These are phyloP conservation scores for Funneliformis mosseae DNA, from an alignment of 192 early-diverging fungal genomes.

Conservation along the genomic window DNA sequence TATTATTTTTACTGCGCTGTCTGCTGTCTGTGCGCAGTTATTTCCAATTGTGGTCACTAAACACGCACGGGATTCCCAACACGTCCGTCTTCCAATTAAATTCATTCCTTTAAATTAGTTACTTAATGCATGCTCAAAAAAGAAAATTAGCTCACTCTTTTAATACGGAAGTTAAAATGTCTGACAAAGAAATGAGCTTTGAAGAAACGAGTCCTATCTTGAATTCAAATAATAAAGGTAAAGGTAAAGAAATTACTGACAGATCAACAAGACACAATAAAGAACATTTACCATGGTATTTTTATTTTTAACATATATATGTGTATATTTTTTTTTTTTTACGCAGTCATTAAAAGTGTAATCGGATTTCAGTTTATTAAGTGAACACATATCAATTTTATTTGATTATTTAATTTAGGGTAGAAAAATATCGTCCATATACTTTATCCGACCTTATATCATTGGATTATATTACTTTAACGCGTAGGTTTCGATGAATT, in stretches of 20 bases:
- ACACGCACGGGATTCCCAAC: too few species aligned
- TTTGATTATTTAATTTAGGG: constrained; percentile 57
- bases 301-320: neutral
- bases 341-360: neutral
- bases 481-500: constrained; percentile 56
- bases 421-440: constrained; percentile 95
- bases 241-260: neutral
- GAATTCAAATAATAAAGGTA: neutral
- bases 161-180: neutral
- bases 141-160: neutral
- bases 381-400: neutral
- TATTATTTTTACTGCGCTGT: too few species aligned
- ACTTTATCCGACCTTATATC: constrained; percentile 93
- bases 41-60: too few species aligned
- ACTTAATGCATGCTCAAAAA: too few species aligned
- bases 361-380: too few species aligned
- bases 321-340: neutral
- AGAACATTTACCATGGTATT: constrained; percentile 16
- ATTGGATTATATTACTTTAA: constrained; percentile 88
- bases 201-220: neutral
- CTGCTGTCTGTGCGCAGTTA: too few species aligned
- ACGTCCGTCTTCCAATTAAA: neutral
- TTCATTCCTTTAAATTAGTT: neutral
- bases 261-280: neutral
- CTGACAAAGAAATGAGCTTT: neutral